These are phyloP conservation scores for Colletotrichum paranaense DNA, from an alignment of 2,329 filamentous ascomycete genomes.

Conservation along the genomic window DNA sequence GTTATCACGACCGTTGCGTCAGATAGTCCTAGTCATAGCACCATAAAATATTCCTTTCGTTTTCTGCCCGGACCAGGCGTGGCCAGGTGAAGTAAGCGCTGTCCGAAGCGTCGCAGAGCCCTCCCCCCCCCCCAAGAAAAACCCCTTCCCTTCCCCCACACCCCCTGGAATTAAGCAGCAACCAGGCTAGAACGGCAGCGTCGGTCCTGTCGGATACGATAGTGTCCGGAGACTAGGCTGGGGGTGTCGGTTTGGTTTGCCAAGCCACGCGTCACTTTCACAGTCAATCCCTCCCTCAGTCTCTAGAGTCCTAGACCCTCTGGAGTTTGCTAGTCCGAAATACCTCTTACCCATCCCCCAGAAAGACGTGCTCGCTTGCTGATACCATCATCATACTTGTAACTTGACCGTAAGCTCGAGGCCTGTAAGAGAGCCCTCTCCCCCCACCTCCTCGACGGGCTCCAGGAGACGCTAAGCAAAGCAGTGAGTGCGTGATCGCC, in stretches of 20 bases:
- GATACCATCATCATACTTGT: not conserved
- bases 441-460: not conserved
- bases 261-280: constrained; percentile 19
- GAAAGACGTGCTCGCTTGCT: not conserved
- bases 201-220: constrained; percentile 14
- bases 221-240: not conserved
- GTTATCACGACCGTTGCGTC: constrained; percentile 3
- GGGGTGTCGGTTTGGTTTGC: not conserved
- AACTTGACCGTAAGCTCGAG: not conserved
- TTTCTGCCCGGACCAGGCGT: not conserved
- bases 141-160: too few relatives aligned
- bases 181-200: constrained; percentile 11
- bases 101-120: not conserved
- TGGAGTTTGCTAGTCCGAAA: too few relatives aligned
- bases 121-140: too few relatives aligned
- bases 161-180: not conserved
- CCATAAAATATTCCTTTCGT: not conserved
- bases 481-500: constrained; percentile 27
- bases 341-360: too few relatives aligned
- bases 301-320: too few relatives aligned
- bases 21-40: not conserved
- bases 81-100: constrained; percentile 1
- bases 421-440: not conserved
- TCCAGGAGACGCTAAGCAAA: not conserved
- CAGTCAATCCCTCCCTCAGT: not conserved